Percentiles rank a stretch among this genome's conserved stretches.
These are phyloP conservation scores for Acanthamoeba castellanii DNA, from an alignment of 208 protist species.

Conservation along the genomic window DNA sequence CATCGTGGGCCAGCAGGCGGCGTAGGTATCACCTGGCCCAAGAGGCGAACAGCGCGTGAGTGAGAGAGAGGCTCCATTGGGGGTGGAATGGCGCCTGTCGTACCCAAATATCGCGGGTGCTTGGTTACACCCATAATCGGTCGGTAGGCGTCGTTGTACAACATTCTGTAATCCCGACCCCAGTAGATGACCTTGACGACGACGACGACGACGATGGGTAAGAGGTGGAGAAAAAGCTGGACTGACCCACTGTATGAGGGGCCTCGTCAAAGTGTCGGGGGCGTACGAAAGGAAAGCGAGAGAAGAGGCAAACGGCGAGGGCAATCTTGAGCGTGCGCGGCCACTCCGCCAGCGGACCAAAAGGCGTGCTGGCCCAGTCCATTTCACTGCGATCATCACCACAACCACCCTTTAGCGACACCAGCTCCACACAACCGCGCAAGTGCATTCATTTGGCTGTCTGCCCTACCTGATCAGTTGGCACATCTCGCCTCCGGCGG, in stretches of 20 bases:
- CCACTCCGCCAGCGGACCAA: slow-evolving; percentile 62
- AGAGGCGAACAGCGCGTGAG: not conserved
- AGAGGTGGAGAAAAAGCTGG: not conserved
- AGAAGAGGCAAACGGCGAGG: slow-evolving; percentile 22
- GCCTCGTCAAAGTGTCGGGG: not conserved
- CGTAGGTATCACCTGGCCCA: not conserved
- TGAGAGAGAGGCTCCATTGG: too few relatives aligned
- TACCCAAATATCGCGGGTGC: slow-evolving; percentile 24
- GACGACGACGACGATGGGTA: not conserved
- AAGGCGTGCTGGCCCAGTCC: slow-evolving; percentile 35
- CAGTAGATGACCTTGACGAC: slow-evolving; percentile 8
- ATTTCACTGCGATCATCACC: not conserved
- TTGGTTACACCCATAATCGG: slow-evolving; percentile 24
- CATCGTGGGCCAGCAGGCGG: not conserved
- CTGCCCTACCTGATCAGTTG: not conserved
- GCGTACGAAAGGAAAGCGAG: slow-evolving; percentile 40
- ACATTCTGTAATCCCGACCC: not conserved
- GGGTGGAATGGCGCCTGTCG: too few relatives aligned
- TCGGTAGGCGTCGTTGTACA: slow-evolving; percentile 60
- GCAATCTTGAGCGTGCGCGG: slow-evolving; percentile 12
- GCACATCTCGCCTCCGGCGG: not conserved
- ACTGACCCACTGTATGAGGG: not conserved
- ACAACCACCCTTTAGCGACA: not conserved
- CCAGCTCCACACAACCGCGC: too few relatives aligned
- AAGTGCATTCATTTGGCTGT: not conserved